phyloP scores from a whole-genome alignment of 495 filamentous ascomycete genomes.

The Aspergillus egyptiacus region DNA sequence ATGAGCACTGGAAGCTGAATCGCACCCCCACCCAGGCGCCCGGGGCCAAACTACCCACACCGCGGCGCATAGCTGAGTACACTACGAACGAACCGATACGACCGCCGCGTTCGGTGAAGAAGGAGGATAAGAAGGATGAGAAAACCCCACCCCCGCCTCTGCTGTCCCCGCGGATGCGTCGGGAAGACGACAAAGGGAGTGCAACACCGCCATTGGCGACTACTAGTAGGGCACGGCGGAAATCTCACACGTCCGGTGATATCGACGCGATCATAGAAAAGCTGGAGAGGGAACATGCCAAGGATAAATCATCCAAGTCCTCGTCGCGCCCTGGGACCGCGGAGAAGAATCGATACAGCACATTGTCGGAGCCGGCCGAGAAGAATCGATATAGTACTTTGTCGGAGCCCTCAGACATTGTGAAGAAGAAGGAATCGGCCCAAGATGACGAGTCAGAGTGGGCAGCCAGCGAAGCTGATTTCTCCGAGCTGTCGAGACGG shows the following conservation, averaged over 20 bases:
- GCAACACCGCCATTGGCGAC: slow-evolving; percentile 7
- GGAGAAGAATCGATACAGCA: slow-evolving; percentile 13
- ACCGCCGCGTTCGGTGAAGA: slow-evolving; percentile 12
- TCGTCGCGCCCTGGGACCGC: slow-evolving; percentile 14
- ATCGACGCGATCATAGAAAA: slow-evolving; percentile 19
- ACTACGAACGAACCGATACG: slow-evolving; percentile 35
- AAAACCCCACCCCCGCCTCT: slow-evolving; percentile 9
- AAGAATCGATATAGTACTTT: too few relatives aligned
- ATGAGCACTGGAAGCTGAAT: slow-evolving; percentile 65
- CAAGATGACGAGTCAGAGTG: slow-evolving; percentile 35
- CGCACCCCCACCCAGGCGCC: slow-evolving; percentile 43
- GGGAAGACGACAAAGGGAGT: slow-evolving; percentile 13
- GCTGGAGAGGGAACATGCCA: slow-evolving; percentile 14
- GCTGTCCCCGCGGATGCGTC: slow-evolving; percentile 11
- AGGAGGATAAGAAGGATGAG: slow-evolving; percentile 21
- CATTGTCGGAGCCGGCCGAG: slow-evolving; percentile 23
- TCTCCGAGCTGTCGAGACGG: slow-evolving; percentile 39
- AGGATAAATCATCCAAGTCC: slow-evolving; percentile 13
- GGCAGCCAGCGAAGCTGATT: slow-evolving; percentile 41
- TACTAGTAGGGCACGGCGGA: slow-evolving; percentile 18
- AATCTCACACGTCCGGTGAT: slow-evolving; percentile 17
- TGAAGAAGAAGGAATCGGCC: slow-evolving; percentile 24
- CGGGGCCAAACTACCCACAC: slow-evolving; percentile 46
- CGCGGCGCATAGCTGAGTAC: slow-evolving; percentile 41
- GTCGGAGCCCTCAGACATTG: slow-evolving; percentile 23